Evolutionary conservation across 2,329 filamentous ascomycete species (phyloP).

Genomic region (Pseudocercospora musae): DNA sequence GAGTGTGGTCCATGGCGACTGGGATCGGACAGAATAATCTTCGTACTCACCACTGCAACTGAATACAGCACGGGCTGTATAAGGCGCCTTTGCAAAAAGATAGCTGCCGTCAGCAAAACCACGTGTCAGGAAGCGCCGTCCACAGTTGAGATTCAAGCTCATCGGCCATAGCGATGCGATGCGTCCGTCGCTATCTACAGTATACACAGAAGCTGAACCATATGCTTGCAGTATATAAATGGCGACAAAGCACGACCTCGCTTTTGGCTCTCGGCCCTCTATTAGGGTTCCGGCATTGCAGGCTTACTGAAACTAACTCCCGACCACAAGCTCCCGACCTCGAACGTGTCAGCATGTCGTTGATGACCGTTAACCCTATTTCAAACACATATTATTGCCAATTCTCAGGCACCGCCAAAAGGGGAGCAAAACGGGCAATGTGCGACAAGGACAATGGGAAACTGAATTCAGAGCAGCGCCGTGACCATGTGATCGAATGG

Average conservation of each 20-base stretch:
- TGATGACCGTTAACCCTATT: neutral
- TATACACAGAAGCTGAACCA: slow-evolving; percentile 2
- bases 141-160: neutral
- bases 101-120: neutral
- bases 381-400: neutral
- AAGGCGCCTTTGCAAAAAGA: neutral
- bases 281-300: slow-evolving; percentile 2
- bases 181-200: neutral
- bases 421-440: neutral
- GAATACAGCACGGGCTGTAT: neutral
- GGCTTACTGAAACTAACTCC: neutral
- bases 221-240: neutral
- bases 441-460: neutral
- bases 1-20: neutral
- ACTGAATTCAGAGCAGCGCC: neutral
- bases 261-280: neutral
- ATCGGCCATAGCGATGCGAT: neutral
- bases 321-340: slow-evolving; percentile 3
- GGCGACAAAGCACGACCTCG: neutral
- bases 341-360: neutral
- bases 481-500: neutral
- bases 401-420: neutral
- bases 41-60: neutral
- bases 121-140: slow-evolving; percentile 6
- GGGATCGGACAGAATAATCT: neutral